phyloP scores from a whole-genome alignment of 495 filamentous ascomycete species.

The Neurospora sublineolata region DNA sequence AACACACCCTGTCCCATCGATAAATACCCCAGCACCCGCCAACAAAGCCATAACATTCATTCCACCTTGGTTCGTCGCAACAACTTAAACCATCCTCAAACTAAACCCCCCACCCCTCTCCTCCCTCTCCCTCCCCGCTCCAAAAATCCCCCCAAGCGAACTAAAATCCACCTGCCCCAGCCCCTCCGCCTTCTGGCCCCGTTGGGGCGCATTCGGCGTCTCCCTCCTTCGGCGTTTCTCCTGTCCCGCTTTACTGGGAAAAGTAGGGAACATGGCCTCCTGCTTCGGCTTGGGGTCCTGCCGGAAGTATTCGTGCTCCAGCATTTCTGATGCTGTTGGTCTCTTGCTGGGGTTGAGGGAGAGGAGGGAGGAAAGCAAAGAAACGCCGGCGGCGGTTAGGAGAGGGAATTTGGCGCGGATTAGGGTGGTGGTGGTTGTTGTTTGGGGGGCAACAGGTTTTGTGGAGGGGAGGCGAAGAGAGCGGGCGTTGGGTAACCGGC shows the following conservation, averaged over 20 bases:
- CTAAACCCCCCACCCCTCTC: constrained; percentile 70
- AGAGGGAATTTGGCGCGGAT: constrained; percentile 70
- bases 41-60: too few relatives aligned
- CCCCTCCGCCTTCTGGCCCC: constrained; percentile 53
- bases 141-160: constrained; percentile 45
- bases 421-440: constrained; percentile 29
- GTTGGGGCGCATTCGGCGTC: constrained; percentile 77
- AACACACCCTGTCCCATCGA: background rate
- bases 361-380: constrained; percentile 57
- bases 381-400: constrained; percentile 62
- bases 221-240: constrained; percentile 63
- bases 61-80: too few relatives aligned
- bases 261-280: constrained; percentile 80
- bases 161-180: constrained; percentile 61
- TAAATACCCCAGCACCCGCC: background rate
- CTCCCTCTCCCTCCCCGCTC: constrained; percentile 54
- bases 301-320: constrained; percentile 65
- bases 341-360: constrained; percentile 51
- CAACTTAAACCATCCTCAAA: constrained; percentile 49
- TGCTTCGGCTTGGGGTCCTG: constrained; percentile 84
- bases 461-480: constrained; percentile 63
- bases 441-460: constrained; percentile 6
- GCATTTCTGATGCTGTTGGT: constrained; percentile 48
- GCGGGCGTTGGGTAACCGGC: constrained; percentile 78
- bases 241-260: constrained; percentile 87